Evolutionary conservation across 768 basidiomycete species (phyloP).

Genomic region (Tylopilus rubrobrunneus): DNA sequence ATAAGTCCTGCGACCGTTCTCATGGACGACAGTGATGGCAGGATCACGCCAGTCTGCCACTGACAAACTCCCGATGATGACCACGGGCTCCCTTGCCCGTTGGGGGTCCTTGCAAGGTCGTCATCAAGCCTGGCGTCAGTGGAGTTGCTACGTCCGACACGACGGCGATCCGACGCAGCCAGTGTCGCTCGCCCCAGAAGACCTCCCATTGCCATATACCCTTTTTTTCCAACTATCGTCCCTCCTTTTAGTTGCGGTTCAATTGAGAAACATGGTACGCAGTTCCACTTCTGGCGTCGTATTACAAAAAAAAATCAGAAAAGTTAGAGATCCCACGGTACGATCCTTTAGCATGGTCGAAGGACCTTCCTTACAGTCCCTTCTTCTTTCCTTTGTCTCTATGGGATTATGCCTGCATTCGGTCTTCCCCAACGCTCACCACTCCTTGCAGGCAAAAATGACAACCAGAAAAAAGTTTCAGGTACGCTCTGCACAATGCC

Average conservation of each 20-base stretch:
- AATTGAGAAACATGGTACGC: not conserved
- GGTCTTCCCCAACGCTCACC: too few relatives aligned
- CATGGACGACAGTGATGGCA: not conserved
- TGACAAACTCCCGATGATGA: not conserved
- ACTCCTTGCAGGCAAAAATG: not conserved
- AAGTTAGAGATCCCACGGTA: not conserved
- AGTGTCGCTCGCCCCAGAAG: too few relatives aligned
- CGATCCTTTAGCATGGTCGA: not conserved
- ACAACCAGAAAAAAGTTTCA: not conserved
- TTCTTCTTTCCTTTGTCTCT: not conserved
- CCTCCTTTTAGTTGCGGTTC: not conserved
- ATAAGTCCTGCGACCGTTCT: not conserved
- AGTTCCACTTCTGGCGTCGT: too few relatives aligned
- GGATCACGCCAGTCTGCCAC: too few relatives aligned
- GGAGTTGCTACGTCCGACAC: not conserved
- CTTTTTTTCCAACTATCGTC: not conserved
- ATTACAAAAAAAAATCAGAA: not conserved
- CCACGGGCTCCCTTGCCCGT: not conserved
- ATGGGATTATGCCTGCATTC: too few relatives aligned
- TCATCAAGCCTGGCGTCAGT: not conserved
- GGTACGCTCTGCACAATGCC: too few relatives aligned
- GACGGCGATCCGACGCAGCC: too few relatives aligned
- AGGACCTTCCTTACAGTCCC: not conserved
- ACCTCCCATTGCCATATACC: conserved; percentile 5
- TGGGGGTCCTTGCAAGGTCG: not conserved